These are phyloP conservation scores for Phytophthora vignae DNA, from an alignment of 352 stramenopile genomes.

Conservation along the genomic window DNA sequence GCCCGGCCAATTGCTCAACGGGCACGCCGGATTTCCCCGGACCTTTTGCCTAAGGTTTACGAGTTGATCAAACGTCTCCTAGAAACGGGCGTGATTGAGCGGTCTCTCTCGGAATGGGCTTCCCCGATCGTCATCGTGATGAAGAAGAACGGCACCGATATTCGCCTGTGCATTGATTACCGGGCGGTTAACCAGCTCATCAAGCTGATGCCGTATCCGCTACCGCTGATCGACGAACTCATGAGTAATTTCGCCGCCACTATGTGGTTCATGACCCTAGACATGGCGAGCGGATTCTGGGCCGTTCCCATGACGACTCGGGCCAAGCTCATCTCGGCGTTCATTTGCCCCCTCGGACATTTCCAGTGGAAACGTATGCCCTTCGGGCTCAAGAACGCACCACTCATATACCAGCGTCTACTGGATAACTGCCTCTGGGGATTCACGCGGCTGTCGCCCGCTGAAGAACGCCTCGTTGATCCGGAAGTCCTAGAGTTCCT, in stretches of 20 bases:
- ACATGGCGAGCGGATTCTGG: conserved; percentile 6
- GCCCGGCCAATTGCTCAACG: conserved; percentile 11
- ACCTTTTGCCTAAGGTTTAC: conserved; percentile 18
- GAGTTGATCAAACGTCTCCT: conserved; percentile 15
- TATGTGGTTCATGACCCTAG: conserved; percentile 7
- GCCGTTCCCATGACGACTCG: not conserved
- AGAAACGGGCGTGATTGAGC: conserved; percentile 15
- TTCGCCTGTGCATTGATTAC: conserved; percentile 32
- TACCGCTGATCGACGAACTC: conserved; percentile 32
- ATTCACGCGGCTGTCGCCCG: not conserved
- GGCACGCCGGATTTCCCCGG: not conserved
- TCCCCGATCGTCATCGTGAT: conserved; percentile 26
- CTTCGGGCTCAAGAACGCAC: conserved; percentile 3
- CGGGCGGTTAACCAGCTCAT: conserved; percentile 23
- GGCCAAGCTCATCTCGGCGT: conserved; percentile 24
- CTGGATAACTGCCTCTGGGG: conserved; percentile 22
- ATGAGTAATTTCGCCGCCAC: conserved; percentile 12
- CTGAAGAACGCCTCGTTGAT: not conserved
- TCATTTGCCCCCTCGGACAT: conserved; percentile 32
- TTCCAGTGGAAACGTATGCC: conserved; percentile 27
- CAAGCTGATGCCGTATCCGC: conserved; percentile 30
- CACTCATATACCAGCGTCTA: not conserved
- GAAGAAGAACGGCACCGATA: conserved; percentile 29
- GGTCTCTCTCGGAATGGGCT: conserved; percentile 10
- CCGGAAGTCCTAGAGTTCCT: conserved; percentile 3